Conservation (phyloP, 2,329 filamentous ascomycete genomes). For the Neurospora sp. region DNA sequence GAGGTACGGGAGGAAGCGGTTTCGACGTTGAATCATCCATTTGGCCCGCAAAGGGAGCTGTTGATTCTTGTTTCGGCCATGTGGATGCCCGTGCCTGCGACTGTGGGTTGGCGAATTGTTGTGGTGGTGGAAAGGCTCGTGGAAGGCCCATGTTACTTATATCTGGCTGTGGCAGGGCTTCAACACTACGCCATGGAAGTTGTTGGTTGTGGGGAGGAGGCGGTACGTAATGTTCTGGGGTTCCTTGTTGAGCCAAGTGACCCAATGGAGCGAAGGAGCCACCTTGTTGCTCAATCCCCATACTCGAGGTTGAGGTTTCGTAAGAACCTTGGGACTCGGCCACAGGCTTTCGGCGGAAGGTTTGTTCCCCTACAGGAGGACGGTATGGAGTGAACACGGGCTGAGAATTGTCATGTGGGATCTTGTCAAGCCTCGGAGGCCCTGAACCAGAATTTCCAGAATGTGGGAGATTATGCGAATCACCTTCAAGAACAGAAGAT, state of each 20-base stretch:
- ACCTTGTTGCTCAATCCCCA: background rate
- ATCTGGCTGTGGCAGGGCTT: background rate
- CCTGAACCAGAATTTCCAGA: background rate
- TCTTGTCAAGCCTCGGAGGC: background rate
- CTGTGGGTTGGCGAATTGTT: background rate
- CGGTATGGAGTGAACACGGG: background rate
- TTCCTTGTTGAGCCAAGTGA: background rate
- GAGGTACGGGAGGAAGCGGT: background rate
- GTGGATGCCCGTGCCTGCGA: background rate
- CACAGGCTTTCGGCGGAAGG: background rate
- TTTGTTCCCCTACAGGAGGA: background rate
- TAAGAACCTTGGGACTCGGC: background rate
- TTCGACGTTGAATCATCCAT: background rate
- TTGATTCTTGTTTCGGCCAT: background rate
- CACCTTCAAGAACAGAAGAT: background rate
- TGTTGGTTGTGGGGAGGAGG: background rate
- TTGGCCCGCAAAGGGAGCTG: background rate
- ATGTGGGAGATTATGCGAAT: background rate
- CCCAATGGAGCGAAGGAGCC: background rate
- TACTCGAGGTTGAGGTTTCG: background rate
- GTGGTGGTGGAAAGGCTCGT: background rate
- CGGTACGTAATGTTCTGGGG: background rate
- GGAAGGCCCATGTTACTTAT: background rate
- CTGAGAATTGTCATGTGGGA: background rate
- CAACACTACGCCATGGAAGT: background rate